Conservation (phyloP, 1,284 basidiomycete genomes). For the Trichosporon coremiiforme region DNA sequence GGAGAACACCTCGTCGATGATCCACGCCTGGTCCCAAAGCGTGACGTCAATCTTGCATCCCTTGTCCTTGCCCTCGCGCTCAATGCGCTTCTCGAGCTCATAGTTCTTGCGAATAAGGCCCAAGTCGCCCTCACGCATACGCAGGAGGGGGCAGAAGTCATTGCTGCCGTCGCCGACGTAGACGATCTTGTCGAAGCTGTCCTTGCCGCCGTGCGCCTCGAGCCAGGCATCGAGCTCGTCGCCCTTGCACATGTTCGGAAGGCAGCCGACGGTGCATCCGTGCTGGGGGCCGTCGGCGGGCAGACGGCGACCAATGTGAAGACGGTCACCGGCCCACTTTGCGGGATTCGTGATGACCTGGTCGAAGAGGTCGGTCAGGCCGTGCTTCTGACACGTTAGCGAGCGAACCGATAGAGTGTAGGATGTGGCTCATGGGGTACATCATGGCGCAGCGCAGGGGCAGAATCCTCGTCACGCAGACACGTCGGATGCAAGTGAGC, state of each 20-base stretch:
- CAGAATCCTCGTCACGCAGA: no score
- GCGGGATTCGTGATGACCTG: constrained; percentile 94
- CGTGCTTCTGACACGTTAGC: constrained; percentile 58
- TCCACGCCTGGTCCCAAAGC: constrained; percentile 91
- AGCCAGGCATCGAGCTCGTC: constrained; percentile 85
- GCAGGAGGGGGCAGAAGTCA: constrained; percentile 90
- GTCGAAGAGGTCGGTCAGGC: constrained; percentile 71
- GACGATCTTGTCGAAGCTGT: constrained; percentile 72
- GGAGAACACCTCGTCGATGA: constrained; percentile 69
- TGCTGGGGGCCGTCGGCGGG: constrained; percentile 79
- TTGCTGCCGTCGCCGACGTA: constrained; percentile 95
- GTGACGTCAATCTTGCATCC: constrained; percentile 72
- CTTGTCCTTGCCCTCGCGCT: constrained; percentile 64
- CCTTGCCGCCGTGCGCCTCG: constrained; percentile 64
- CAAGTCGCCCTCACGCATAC: constrained; percentile 67
- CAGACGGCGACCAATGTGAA: constrained; percentile 75
- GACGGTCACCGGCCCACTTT: constrained; percentile 72
- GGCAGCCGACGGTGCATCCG: constrained; percentile 82
- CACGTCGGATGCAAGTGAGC: no score
- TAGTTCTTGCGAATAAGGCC: constrained; percentile 71
- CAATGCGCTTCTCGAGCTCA: constrained; percentile 74
- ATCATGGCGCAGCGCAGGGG: no score
- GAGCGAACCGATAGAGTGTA: not conserved
- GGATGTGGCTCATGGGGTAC: no score
- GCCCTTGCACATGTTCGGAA: constrained; percentile 98